Evolutionary conservation across 768 basidiomycete genomes (phyloP).

Genomic region (Tulasnella sp.): DNA sequence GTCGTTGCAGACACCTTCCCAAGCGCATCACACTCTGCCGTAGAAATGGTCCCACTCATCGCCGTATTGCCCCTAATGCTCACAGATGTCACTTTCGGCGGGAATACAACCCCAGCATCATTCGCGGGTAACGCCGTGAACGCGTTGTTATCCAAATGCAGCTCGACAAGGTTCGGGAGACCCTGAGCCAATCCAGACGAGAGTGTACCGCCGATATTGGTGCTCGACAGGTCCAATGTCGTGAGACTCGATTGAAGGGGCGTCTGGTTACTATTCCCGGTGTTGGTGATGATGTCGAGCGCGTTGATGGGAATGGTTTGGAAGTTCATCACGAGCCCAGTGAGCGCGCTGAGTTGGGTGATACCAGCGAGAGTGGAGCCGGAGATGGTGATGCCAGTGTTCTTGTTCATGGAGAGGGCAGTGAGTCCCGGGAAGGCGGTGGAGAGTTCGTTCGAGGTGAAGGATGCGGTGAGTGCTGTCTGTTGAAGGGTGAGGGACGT

Average conservation of each 20-base stretch:
- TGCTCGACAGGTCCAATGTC: conserved; percentile 24
- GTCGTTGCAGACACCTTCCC: not conserved
- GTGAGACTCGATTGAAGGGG: conserved; percentile 23
- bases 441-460: conserved; percentile 9
- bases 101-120: conserved; percentile 1
- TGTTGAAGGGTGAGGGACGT: conserved; percentile 13
- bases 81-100: not conserved
- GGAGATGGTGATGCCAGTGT: conserved; percentile 6
- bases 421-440: conserved; percentile 4
- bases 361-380: not conserved
- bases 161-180: conserved; percentile 3
- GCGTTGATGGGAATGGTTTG: conserved; percentile 28
- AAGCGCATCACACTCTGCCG: conserved; percentile 2
- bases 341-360: not conserved
- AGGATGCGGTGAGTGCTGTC: conserved; percentile 5
- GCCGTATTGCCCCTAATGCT: not conserved
- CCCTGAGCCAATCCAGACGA: not conserved
- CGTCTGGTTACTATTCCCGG: not conserved
- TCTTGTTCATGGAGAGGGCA: conserved; percentile 10
- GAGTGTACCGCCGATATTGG: conserved; percentile 11
- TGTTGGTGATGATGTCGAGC: conserved; percentile 29
- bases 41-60: not conserved
- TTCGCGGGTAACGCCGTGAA: conserved; percentile 14
- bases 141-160: conserved; percentile 15
- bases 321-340: conserved; percentile 10